Base-by-base conservation (phyloP, 1,139 yeast species). In the Yamadazyma taylorii region DNA sequence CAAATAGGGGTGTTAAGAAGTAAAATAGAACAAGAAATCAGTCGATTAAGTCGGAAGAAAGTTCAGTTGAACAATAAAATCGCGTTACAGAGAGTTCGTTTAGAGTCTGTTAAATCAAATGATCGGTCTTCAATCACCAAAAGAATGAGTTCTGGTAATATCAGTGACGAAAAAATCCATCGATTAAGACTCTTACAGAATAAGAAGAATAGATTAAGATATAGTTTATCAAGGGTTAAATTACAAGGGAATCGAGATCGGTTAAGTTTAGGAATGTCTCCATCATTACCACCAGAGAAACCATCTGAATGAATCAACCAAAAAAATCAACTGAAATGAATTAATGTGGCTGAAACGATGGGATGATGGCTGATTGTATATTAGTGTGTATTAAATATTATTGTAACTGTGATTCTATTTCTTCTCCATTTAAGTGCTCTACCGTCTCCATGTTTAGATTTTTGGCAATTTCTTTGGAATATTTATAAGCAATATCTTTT, bases 381-480 rank as follows among this genome's bases (percentile, higher is more conserved):
- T 21, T 34, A 34, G 19, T 26, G 21, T 8, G 22, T 16, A 26
- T 16, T 9, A 21, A 19, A 8, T 26, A n/a, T 7, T 29, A 7
- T 28, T 34, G 19, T 29, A 34, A 15, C 21, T 32, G 35, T 16
- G 37, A 34, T 27, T 37, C 38, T 14, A 47, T 21, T 9, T 59
- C 65, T 22, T 57, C 57, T 1, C 69, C 70, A 38, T 54, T 53
- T 58, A 65, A 56, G 39, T 66, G 71, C 41, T 78, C 81, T 3
- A 79, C 69, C 2, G 63, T 60, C 3, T 58, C 50, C 33, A 79
- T 69, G 9, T 73, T 73, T 38, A 81, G 56, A 11, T 63, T 51
- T 38, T 62, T 65, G 1, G 82, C 80, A 35, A 83, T 55, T 46
- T 78, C 75, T 32, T 68, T 63, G 0, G 79, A 81, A 47, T 78